Evolutionary conservation across 805 yeast species (phyloP), one percentile per base, ranked within the genome.

Genomic region (Barnettozyma californica): DNA sequence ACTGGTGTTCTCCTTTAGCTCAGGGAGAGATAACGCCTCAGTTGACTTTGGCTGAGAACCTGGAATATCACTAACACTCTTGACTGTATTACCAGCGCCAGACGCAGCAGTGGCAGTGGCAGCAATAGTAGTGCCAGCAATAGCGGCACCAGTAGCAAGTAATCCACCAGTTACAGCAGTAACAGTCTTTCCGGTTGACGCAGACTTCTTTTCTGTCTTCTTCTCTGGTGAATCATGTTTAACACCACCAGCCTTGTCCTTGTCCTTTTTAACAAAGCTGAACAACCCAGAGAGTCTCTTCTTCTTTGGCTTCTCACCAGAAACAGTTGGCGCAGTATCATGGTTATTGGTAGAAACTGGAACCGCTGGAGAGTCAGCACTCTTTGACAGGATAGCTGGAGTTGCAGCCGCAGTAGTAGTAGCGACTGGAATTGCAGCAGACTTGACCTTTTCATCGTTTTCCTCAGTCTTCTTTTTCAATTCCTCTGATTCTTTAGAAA

Each of bases 61-160:
- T n/a, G 49, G 25, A n/a, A 35, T 8, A 20, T 10, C 42, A 9
- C 14, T 29, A 36, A 37, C 45, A 21, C 31, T 23, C n/a, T 46
- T 25, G 33, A 40, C 20, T 25, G 44, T 40, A 18, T 29, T 53
- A 44, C 58, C 63, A 45, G 58, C 58, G 42, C 56, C 34, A 20
- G 51, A 23, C 43, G 51, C 54, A 19, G 52, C 58, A 51, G 59
- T 57, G 49, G 58, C 63, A 39, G 40, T 29, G 26, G 43, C 34
- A 29, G 48, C 29, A 27, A 27, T 45, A 45, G 59, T 48, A 34
- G 54, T 41, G 46, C 63, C 60, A 44, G 59, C 57, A 23, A 60
- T 51, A 52, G 46, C 39, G 21, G 42, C 41, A 8, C 50, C 33
- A 39, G 52, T 48, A 36, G 53, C 56, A 5, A 44, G 20, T 2